Conservation (phyloP, 2,329 filamentous ascomycete genomes). For the Xylariomycetidae sp. region DNA sequence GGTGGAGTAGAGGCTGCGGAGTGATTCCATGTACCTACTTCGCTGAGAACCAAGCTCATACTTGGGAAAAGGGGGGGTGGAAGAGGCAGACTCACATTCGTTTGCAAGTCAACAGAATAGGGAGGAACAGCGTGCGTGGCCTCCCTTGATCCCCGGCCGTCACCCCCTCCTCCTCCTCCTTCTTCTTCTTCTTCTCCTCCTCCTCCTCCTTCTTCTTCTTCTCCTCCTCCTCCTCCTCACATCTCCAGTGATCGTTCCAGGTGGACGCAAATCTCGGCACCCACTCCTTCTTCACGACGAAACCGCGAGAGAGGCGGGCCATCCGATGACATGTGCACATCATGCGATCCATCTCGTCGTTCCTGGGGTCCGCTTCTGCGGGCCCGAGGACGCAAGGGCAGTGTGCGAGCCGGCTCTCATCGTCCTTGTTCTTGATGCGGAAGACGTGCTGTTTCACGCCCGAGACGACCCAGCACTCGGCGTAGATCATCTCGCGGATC, state of each 20-base stretch:
- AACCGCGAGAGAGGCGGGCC: conserved; percentile 7
- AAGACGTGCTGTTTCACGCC: conserved; percentile 18
- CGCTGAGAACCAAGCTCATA: neutral
- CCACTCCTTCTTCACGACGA: conserved; percentile 11
- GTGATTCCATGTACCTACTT: conserved; percentile 14
- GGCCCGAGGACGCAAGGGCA: conserved; percentile 13
- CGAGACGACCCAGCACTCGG: conserved; percentile 15
- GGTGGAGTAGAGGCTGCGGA: conserved; percentile 12
- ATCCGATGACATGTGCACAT: conserved; percentile 5
- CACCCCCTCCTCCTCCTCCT: too few relatives aligned
- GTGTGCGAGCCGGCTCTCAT: conserved; percentile 11
- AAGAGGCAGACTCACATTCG: conserved; percentile 11
- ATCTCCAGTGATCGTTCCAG: conserved; percentile 19
- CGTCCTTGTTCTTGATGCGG: too few relatives aligned
- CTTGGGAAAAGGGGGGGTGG: neutral
- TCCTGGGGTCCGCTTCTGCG: conserved; percentile 10
- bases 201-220: too few relatives aligned
- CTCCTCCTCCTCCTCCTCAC: conserved; percentile 18
- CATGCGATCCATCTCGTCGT: conserved; percentile 13
- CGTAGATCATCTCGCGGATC: conserved; percentile 19
- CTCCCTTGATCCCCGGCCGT: conserved; percentile 6
- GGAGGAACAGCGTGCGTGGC: conserved; percentile 12
- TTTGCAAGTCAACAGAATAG: conserved; percentile 14
- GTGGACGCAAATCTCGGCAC: conserved; percentile 13
- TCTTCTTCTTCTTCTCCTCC: too few relatives aligned